Conservation (phyloP, 78 protist species). For the Bodo saltans region DNA sequence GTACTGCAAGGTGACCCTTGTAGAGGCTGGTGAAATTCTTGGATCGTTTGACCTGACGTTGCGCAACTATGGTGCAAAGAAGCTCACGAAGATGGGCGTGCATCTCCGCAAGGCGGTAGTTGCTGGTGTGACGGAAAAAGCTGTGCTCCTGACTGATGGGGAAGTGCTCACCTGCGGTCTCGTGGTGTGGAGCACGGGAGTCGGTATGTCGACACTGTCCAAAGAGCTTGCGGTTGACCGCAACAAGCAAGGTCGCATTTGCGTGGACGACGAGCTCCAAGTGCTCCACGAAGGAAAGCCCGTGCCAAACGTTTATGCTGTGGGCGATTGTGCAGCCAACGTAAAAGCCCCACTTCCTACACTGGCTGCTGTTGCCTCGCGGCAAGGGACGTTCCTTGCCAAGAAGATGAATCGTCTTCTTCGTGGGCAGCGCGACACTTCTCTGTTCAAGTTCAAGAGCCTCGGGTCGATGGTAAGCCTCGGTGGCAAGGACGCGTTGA, state of each 20-base stretch:
- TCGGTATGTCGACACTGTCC: not conserved
- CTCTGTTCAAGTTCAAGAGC: conserved; percentile 39
- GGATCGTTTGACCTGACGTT: not conserved
- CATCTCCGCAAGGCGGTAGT: conserved; percentile 1
- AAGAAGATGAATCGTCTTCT: not conserved
- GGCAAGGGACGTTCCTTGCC: conserved; percentile 55
- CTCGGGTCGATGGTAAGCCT: conserved; percentile 64
- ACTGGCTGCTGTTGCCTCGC: conserved; percentile 66
- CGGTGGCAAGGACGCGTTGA: conserved; percentile 45
- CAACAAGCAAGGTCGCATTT: not conserved
- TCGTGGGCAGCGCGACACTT: not conserved
- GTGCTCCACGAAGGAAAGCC: not conserved
- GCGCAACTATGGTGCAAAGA: not conserved
- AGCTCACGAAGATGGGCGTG: not conserved
- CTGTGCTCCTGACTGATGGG: conserved; percentile 3
- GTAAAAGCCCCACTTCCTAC: conserved; percentile 45
- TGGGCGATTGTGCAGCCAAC: conserved; percentile 63
- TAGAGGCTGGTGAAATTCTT: conserved; percentile 2
- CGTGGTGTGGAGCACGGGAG: conserved; percentile 31
- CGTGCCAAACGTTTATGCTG: conserved; percentile 34
- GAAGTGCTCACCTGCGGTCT: conserved; percentile 13
- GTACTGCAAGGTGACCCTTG: conserved; percentile 27
- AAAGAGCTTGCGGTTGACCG: not conserved
- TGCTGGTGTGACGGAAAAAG: not conserved
- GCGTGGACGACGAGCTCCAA: conserved; percentile 7